These are phyloP conservation scores for Pichia occidentalis DNA, from an alignment of 805 yeast genomes.

Conservation along the genomic window DNA sequence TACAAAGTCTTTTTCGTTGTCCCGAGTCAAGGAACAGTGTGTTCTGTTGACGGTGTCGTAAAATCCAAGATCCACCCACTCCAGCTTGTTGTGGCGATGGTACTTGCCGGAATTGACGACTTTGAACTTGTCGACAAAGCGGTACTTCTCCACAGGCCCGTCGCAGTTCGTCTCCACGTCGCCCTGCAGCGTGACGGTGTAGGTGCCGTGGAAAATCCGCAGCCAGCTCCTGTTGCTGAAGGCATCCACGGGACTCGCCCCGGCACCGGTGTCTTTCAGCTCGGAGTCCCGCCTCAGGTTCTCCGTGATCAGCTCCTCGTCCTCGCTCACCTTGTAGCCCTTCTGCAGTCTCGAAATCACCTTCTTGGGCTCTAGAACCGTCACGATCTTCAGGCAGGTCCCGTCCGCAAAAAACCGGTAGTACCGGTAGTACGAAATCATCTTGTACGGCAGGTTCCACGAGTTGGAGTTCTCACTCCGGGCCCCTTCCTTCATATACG, in stretches of 20 bases:
- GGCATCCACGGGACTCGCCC: slow-evolving; percentile 5
- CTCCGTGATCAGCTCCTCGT: slow-evolving; percentile 19
- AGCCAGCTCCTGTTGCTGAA: slow-evolving; percentile 17
- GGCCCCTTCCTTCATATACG: slow-evolving; percentile 80
- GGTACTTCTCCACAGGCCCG: slow-evolving; percentile 55
- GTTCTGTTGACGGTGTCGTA: slow-evolving; percentile 22
- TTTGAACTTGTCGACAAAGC: slow-evolving; percentile 56
- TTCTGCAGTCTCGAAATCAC: slow-evolving; percentile 52
- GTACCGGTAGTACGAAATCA: slow-evolving; percentile 85
- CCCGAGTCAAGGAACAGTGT: slow-evolving; percentile 39
- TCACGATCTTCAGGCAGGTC: slow-evolving; percentile 57
- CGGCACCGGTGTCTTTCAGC: neutral
- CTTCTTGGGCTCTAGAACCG: slow-evolving; percentile 62
- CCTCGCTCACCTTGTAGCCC: slow-evolving; percentile 14
- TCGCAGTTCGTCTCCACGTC: slow-evolving; percentile 43
- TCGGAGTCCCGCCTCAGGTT: slow-evolving; percentile 10
- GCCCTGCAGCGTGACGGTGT: slow-evolving; percentile 53
- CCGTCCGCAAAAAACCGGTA: slow-evolving; percentile 78
- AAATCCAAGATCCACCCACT: slow-evolving; percentile 63
- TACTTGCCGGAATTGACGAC: slow-evolving; percentile 52
- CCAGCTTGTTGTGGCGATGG: slow-evolving; percentile 59
- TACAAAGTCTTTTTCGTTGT: slow-evolving; percentile 72
- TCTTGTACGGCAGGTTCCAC: slow-evolving; percentile 70
- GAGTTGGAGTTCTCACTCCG: slow-evolving; percentile 56
- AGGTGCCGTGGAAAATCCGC: slow-evolving; percentile 44